A percentile compares a stretch with the other conserved stretches of the same genome.
These are phyloP conservation scores for Mycena vulgaris DNA, from an alignment of 768 basidiomycete genomes.

Conservation along the genomic window DNA sequence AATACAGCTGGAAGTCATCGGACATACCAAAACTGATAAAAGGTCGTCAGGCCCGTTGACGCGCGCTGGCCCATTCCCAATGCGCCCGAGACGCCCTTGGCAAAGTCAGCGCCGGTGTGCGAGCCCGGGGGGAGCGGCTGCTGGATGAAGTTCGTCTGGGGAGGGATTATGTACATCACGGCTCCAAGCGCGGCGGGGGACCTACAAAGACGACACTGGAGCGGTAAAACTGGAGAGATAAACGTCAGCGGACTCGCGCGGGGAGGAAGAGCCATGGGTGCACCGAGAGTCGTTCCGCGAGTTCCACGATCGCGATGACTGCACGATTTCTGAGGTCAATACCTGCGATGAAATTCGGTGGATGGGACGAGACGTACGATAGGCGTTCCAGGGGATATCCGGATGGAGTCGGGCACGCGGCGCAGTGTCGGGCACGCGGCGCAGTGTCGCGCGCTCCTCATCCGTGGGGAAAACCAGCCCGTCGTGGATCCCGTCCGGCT, in stretches of 20 bases:
- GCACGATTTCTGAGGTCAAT: constrained; percentile 1
- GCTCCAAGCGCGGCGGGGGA: not conserved
- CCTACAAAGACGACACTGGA: constrained; percentile 27
- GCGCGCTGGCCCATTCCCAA: constrained; percentile 75
- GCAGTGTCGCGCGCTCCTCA: constrained; percentile 70
- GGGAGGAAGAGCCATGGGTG: constrained; percentile 40
- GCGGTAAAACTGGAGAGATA: constrained; percentile 24
- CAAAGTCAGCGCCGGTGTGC: constrained; percentile 72
- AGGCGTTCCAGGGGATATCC: constrained; percentile 75
- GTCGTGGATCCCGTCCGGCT: constrained; percentile 56
- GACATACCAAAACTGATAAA: no score
- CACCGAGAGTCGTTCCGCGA: constrained; percentile 84
- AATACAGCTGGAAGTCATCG: no score
- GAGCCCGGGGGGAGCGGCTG: constrained; percentile 77
- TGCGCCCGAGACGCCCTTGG: constrained; percentile 74
- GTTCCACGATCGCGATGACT: constrained; percentile 79
- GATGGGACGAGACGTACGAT: constrained; percentile 38
- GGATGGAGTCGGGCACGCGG: no score
- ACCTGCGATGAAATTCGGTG: not conserved
- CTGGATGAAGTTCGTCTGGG: constrained; percentile 79
- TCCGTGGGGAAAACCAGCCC: constrained; percentile 76
- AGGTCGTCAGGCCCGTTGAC: no score
- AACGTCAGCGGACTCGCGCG: not conserved
- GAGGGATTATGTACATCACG: not conserved
- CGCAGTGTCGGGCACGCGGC: constrained; percentile 71